Base-by-base conservation (phyloP, 306 rosid genomes). In the Vigna angularis region DNA sequence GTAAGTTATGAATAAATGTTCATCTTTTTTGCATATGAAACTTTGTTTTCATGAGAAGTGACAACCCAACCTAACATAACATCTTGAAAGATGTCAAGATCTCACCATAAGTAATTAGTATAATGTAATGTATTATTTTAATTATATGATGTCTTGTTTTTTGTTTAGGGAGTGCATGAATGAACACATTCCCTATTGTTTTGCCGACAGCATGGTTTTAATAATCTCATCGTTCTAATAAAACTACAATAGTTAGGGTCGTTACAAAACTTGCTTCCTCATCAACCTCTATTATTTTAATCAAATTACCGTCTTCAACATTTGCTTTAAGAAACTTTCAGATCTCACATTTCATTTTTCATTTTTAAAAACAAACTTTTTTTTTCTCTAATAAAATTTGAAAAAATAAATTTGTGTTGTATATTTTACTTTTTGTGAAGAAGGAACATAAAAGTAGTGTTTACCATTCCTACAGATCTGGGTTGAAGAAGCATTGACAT, bases 401-500 rank as follows among this genome's bases (percentile, higher is more conserved):
- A 15, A 50, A 16, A 16, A 16, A 16, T 9, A 53, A 2, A 55
- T 0, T 53, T 18, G 18, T 17, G 0, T 20, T 53, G 11, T n/a
- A n/a, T 17, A 18, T 51, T 53, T 53, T 18, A 1, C 18, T 18
- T 53, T 5, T 5, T 18, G 2, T 1, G 38, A 36, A 34, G 5
- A 9, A 18, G 13, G 14, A 53, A 8, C 30, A 53, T 18, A 18
- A 18, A 53, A 18, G 22, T 20, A 78, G 15, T 32, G 7, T 61
- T 79, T 45, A 61, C 57, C 57, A 47, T 42, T 51, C 14, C 5
- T 28, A 3, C 40, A 44, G 78, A 79, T 83, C 78, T 52, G 70
- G 44, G 22, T 53, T 64, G 34, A 50, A 49, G 15, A 30, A n/a
- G 11, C 9, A 28, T 49, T 24, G 42, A 22, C 72, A 22, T 24